Percentiles rank a stretch among this genome's conserved stretches.
These are phyloP conservation scores for Amauroascus niger DNA, from an alignment of 2,329 filamentous ascomycete genomes.

Conservation along the genomic window DNA sequence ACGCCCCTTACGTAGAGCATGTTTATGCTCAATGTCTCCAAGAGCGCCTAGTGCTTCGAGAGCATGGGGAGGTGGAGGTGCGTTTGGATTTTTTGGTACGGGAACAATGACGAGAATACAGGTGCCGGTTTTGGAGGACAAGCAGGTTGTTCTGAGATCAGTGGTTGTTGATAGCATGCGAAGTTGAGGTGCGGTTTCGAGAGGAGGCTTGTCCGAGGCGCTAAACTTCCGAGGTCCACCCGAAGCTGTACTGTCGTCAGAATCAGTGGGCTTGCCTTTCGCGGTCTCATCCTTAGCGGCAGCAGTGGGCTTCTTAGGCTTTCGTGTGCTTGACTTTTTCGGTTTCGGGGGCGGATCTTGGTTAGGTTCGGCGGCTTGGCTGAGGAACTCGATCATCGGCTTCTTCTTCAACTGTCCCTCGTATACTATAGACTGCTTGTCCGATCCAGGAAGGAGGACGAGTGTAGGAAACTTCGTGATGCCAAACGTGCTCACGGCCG, in stretches of 20 bases:
- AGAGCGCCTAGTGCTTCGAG: constrained; percentile 54
- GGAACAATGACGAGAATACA: constrained; percentile 72
- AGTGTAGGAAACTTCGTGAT: constrained; percentile 71
- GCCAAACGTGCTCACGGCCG: constrained; percentile 61
- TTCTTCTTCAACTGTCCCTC: constrained; percentile 79
- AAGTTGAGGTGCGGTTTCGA: constrained; percentile 51
- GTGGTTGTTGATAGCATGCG: constrained; percentile 53
- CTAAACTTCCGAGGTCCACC: constrained; percentile 2
- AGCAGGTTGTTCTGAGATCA: constrained; percentile 60
- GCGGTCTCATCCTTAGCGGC: constrained; percentile 41
- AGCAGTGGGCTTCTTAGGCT: neutral
- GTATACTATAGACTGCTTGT: constrained; percentile 61
- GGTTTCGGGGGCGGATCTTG: constrained; percentile 51
- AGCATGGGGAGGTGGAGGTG: constrained; percentile 36
- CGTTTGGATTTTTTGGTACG: constrained; percentile 41
- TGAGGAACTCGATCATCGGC: constrained; percentile 70
- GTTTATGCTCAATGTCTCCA: constrained; percentile 65
- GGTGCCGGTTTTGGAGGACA: constrained; percentile 65
- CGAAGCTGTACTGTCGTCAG: neutral
- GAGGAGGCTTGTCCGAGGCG: constrained; percentile 25
- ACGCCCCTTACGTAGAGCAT: constrained; percentile 54
- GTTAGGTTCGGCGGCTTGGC: constrained; percentile 68
- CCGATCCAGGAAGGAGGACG: constrained; percentile 64
- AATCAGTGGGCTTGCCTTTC: constrained; percentile 37
- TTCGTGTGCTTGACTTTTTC: constrained; percentile 28